A percentile compares a stretch with the other conserved stretches of the same genome.
Conservation (phyloP, 305 asterid genomes). For the Rubia occidens region DNA sequence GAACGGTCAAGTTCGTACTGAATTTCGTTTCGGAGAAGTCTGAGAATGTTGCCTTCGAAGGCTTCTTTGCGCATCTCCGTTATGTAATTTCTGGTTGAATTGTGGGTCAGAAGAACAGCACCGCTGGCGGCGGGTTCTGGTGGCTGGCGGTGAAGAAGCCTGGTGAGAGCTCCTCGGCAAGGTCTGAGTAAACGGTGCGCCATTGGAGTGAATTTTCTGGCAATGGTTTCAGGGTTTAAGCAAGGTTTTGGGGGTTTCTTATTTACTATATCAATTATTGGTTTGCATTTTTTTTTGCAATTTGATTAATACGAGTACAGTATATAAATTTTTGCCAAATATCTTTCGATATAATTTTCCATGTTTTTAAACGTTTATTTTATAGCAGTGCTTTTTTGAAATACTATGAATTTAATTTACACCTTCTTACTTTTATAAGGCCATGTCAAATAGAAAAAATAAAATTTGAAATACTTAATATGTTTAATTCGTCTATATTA, state of each 20-base stretch:
- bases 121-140: conserved; percentile 18
- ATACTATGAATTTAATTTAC: no score
- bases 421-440: no score
- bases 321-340: no score
- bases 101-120: conserved; percentile 13
- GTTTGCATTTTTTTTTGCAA: no score
- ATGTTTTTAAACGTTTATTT: no score
- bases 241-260: conserved; percentile 6
- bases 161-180: conserved; percentile 30
- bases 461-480: no score
- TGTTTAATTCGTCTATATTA: no score
- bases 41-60: conserved; percentile 65
- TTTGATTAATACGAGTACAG: no score
- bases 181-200: conserved; percentile 45
- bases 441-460: no score
- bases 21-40: conserved; percentile 65
- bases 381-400: no score
- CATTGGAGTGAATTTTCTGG: conserved; percentile 22
- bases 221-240: conserved; percentile 14
- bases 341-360: no score
- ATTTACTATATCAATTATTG: no score
- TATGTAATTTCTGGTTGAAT: conserved; percentile 36
- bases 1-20: conserved; percentile 59
- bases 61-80: conserved; percentile 69
- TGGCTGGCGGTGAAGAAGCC: conserved; percentile 32